Percentiles rank a stretch among this genome's conserved stretches.
These are phyloP conservation scores for Populus trichocarpa DNA, from an alignment of 441 rosid species.

Conservation along the genomic window DNA sequence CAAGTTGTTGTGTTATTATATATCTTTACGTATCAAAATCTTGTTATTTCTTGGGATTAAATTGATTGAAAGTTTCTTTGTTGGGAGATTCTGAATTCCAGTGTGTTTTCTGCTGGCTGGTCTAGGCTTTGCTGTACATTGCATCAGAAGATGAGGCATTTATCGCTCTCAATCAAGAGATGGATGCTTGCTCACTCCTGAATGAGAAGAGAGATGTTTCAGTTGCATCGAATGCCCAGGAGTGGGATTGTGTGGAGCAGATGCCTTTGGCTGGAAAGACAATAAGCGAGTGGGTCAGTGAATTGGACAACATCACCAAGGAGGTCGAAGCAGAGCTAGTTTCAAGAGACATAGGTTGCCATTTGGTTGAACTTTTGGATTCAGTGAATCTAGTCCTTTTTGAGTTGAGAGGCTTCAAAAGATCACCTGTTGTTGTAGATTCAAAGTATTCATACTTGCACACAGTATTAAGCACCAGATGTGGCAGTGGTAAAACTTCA, in stretches of 20 bases:
- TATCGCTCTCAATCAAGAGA: constrained; percentile 48
- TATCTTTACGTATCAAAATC: not conserved
- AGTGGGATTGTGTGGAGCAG: constrained; percentile 44
- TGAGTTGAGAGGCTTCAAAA: constrained; percentile 68
- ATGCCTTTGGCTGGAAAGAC: constrained; percentile 66
- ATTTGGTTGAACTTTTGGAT: constrained; percentile 70
- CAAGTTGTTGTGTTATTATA: not conserved
- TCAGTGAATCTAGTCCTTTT: constrained; percentile 80
- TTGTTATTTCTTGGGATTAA: not conserved
- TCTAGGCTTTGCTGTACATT: constrained; percentile 68
- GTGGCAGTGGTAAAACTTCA: constrained; percentile 64
- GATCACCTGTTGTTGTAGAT: constrained; percentile 62
- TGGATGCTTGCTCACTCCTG: constrained; percentile 47
- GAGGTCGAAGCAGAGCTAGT: constrained; percentile 83
- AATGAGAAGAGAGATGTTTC: constrained; percentile 48
- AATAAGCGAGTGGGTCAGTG: constrained; percentile 60
- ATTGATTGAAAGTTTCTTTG: constrained; percentile 8
- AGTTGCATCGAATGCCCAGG: constrained; percentile 31
- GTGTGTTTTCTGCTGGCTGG: constrained; percentile 8
- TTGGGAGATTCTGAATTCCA: constrained; percentile 16
- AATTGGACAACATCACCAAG: constrained; percentile 59
- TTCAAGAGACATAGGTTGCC: constrained; percentile 74
- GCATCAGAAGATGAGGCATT: constrained; percentile 92
- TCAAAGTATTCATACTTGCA: constrained; percentile 68
- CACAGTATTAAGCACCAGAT: constrained; percentile 60